Conservation (phyloP, 306 rosid species). For the Cucumis cinereus region DNA sequence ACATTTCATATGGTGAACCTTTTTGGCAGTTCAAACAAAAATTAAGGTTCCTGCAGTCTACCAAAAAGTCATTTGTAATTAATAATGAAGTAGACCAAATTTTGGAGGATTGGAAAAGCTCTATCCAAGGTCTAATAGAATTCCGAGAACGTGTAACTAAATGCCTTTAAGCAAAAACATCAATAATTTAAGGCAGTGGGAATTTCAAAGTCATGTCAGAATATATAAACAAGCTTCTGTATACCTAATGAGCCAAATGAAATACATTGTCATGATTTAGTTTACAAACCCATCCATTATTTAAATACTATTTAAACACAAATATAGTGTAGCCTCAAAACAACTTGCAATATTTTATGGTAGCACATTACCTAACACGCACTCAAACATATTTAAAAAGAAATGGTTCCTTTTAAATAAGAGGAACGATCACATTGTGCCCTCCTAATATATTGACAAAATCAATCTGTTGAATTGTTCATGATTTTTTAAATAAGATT, state of each 20-base stretch:
- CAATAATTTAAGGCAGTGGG: slow-evolving; percentile 1
- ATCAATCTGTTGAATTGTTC: not conserved
- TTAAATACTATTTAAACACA: not conserved
- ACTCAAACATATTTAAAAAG: not conserved
- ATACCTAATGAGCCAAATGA: not conserved
- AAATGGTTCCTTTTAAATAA: not conserved
- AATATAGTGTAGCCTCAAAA: not conserved
- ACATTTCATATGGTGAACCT: not conserved
- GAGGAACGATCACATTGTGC: not conserved
- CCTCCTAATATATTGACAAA: not conserved
- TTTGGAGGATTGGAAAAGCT: not conserved
- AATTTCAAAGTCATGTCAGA: slow-evolving; percentile 4
- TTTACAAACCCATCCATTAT: not conserved
- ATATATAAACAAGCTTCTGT: not conserved
- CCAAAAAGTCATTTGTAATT: not conserved
- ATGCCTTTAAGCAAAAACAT: not conserved
- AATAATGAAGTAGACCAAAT: not conserved
- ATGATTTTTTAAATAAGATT: not conserved
- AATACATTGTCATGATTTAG: not conserved
- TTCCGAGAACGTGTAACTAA: slow-evolving; percentile 5
- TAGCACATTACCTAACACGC: not conserved
- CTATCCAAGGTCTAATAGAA: not conserved
- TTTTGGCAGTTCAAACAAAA: not conserved
- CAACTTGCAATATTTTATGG: not conserved
- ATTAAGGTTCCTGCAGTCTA: not conserved